These are phyloP conservation scores for Apostasia ramifera DNA, from an alignment of 106 monocot species.

Conservation along the genomic window DNA sequence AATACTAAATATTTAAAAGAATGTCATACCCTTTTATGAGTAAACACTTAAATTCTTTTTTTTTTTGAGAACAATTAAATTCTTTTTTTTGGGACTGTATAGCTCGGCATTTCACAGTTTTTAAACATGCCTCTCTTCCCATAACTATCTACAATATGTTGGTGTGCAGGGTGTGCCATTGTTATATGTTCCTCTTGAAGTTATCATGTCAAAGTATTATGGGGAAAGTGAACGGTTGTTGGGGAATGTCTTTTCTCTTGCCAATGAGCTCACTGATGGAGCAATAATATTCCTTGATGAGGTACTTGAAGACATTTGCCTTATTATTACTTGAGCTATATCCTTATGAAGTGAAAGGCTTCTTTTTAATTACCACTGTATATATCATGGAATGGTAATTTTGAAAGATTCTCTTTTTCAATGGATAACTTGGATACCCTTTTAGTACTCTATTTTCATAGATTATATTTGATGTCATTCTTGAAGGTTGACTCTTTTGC, in stretches of 20 bases:
- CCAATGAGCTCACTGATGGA: conserved; percentile 85
- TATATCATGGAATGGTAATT: neutral
- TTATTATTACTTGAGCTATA: neutral
- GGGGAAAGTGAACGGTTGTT: conserved; percentile 93
- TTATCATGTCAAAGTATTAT: conserved; percentile 97
- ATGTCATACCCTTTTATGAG: too few species aligned
- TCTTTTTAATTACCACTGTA: neutral
- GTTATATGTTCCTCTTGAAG: conserved; percentile 90
- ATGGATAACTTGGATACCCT: too few species aligned
- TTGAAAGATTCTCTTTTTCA: neutral
- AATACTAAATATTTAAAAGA: too few species aligned
- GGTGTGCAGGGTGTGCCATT: conserved; percentile 63
- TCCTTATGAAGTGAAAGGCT: neutral
- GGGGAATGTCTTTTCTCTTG: conserved; percentile 85
- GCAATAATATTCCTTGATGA: conserved; percentile 93
- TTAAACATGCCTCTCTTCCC: too few species aligned
- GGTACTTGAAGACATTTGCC: conserved; percentile 21
- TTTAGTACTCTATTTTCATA: too few species aligned
- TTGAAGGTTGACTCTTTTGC: conserved; percentile 93
- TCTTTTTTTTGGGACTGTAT: too few species aligned
- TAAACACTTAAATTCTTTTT: too few species aligned
- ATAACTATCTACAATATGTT: too few species aligned
- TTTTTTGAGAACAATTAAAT: too few species aligned
- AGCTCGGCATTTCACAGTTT: too few species aligned
- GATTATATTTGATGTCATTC: neutral